Conservation (phyloP, 805 yeast species). For the Jamesozyma gamospora region DNA sequence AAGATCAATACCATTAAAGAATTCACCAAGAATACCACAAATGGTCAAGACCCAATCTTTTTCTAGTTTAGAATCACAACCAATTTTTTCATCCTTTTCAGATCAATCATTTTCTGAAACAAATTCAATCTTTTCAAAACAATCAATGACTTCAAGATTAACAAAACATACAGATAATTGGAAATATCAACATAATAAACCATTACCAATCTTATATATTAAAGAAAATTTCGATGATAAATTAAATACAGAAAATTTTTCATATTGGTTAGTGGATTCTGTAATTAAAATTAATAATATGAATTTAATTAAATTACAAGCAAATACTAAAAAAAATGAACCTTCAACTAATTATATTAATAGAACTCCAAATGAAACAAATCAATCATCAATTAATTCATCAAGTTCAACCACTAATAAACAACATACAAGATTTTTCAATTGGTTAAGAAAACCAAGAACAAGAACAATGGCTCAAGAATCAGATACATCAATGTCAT, state of each 20-base stretch:
- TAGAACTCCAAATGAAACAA: not conserved
- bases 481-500: slow-evolving; percentile 12
- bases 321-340: slow-evolving; percentile 2
- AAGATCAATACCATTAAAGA: not conserved
- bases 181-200: slow-evolving; percentile 19
- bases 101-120: slow-evolving; percentile 1
- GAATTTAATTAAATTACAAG: slow-evolving; percentile 1
- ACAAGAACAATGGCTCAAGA: slow-evolving; percentile 10
- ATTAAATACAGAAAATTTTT: slow-evolving; percentile 7
- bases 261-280: slow-evolving; percentile 23
- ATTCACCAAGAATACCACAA: not conserved
- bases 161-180: slow-evolving; percentile 14
- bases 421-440: slow-evolving; percentile 3
- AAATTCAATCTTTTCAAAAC: slow-evolving; percentile 4
- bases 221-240: slow-evolving; percentile 20
- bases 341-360: not conserved
- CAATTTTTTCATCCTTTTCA: not conserved
- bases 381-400: no score
- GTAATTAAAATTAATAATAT: slow-evolving; percentile 9
- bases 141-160: slow-evolving; percentile 5
- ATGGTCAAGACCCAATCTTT: not conserved
- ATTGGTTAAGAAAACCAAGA: slow-evolving; percentile 15
- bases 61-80: not conserved
- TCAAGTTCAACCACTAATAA: not conserved
- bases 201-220: slow-evolving; percentile 16